Base-by-base conservation (phyloP, 768 basidiomycete species). In the Pleurotus tuber-regium region DNA sequence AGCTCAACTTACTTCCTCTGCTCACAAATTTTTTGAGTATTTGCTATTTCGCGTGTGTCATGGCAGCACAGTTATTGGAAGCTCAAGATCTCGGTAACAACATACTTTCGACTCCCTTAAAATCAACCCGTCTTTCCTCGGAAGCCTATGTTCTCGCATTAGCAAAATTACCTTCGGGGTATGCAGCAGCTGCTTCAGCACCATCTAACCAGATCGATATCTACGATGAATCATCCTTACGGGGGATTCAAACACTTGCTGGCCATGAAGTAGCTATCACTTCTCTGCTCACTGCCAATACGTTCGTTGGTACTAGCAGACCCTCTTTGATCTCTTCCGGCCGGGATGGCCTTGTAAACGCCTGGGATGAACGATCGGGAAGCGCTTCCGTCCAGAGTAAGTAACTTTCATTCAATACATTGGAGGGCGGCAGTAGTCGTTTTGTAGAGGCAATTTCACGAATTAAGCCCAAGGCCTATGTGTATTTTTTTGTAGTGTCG, bases 311-410 rank as follows among this genome's bases (percentile, higher is more conserved):
- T 1, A 60, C 69, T 1, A 57, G 68, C 30, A 70, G 72, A 9
- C 71, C 71, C 24, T 71, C 69, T 30, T 70, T 91, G 4, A 60
- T 89, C 14, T 84, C 87, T 1, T 82, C 81, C 9, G 87, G 90
- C 1, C 80, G 76, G 57, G 88, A 91, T 56, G 88, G 88, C 1
- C 72, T 74, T 47, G 79, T 92, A 50, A 81, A 78, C 53, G 74
- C 82, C 25, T 92, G 90, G 90, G 90, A 92, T 63, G 78, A 80
- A 50, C 79, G 89, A 51, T 70, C 78, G 26, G 69, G 68, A 50
- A 62, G 77, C 18, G 43, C 43, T 41, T 40, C 51, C 23, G 25
- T 42, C 4, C 69, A 74, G 43, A 12, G 19, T 25, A 38, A 14
- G 18, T 24, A 16, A 25, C 53, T 46, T 54, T 38, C 43, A 52